These are phyloP conservation scores for Coriolopsis trogii DNA, from an alignment of 1,284 basidiomycete species.

Conservation along the genomic window DNA sequence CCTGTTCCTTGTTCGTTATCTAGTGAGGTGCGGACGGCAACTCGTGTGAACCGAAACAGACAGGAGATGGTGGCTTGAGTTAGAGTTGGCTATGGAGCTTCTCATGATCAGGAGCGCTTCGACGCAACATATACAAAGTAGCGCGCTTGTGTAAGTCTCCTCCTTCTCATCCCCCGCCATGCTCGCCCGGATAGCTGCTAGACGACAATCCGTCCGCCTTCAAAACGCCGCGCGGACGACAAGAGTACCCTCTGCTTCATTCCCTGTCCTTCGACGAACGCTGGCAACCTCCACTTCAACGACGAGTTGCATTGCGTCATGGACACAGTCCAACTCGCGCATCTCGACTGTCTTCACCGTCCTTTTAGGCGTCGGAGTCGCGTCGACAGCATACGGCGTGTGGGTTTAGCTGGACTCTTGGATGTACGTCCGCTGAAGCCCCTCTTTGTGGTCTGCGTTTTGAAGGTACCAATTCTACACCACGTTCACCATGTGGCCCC, in stretches of 20 bases:
- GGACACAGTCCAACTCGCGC: slow-evolving; percentile 27
- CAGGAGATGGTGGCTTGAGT: no score
- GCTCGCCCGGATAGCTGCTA: no score
- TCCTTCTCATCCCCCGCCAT: no score
- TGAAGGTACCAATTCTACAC: slow-evolving; percentile 64
- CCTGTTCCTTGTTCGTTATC: neutral
- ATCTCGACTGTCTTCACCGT: slow-evolving; percentile 50
- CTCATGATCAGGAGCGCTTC: no score
- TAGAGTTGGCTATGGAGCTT: no score
- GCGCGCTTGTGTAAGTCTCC: no score
- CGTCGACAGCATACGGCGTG: slow-evolving; percentile 57
- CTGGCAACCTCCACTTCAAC: neutral
- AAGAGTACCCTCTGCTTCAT: neutral
- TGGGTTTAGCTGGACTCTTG: slow-evolving; percentile 36
- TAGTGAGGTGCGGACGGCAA: neutral
- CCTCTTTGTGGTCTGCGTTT: slow-evolving; percentile 8
- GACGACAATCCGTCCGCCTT: neutral
- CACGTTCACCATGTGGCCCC: slow-evolving; percentile 67
- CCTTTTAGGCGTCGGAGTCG: slow-evolving; percentile 51
- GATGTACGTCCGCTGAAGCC: slow-evolving; percentile 11
- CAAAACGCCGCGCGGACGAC: no score
- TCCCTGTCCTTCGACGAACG: neutral
- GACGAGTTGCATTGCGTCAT: slow-evolving; percentile 7
- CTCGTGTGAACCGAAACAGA: no score
- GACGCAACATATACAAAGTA: no score